Conservation (phyloP, 352 stramenopile genomes). For the Thalassiosira ordinaria region DNA sequence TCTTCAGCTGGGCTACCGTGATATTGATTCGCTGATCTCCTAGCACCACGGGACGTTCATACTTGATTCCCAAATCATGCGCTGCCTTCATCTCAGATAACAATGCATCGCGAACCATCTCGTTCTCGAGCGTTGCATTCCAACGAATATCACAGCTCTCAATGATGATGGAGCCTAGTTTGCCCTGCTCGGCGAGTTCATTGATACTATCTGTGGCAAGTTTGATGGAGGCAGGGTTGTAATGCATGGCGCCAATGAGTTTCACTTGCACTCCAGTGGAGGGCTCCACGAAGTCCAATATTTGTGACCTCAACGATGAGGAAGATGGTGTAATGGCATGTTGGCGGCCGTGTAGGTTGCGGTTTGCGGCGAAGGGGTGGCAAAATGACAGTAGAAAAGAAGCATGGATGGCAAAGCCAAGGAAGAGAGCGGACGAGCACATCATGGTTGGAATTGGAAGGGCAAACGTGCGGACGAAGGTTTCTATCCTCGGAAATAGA, state of each 20-base stretch:
- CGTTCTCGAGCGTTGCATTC: slow-evolving; percentile 66
- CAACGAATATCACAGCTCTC: slow-evolving; percentile 77
- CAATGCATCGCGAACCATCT: slow-evolving; percentile 57
- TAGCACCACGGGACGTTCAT: slow-evolving; percentile 64
- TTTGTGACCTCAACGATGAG: slow-evolving; percentile 49
- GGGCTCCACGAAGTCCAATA: slow-evolving; percentile 71
- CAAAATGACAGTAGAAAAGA: slow-evolving; percentile 16
- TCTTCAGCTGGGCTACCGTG: slow-evolving; percentile 55
- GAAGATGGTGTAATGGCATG: neutral
- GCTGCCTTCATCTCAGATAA: slow-evolving; percentile 74
- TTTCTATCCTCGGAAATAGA: too few relatives aligned
- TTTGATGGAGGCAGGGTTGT: slow-evolving; percentile 76
- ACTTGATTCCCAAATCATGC: slow-evolving; percentile 58
- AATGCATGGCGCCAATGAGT: slow-evolving; percentile 78
- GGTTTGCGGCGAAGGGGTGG: slow-evolving; percentile 21
- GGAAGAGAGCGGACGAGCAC: neutral
- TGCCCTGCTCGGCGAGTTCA: slow-evolving; percentile 35
- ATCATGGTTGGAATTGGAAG: slow-evolving; percentile 1
- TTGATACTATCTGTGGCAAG: slow-evolving; percentile 57
- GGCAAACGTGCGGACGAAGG: neutral
- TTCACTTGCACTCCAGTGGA: slow-evolving; percentile 60
- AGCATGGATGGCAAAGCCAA: slow-evolving; percentile 16
- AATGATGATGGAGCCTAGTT: slow-evolving; percentile 72
- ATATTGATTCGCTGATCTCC: slow-evolving; percentile 79
- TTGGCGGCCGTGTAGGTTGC: slow-evolving; percentile 2